These are phyloP conservation scores for Komagataella populi DNA, from an alignment of 805 yeast species.

Conservation along the genomic window DNA sequence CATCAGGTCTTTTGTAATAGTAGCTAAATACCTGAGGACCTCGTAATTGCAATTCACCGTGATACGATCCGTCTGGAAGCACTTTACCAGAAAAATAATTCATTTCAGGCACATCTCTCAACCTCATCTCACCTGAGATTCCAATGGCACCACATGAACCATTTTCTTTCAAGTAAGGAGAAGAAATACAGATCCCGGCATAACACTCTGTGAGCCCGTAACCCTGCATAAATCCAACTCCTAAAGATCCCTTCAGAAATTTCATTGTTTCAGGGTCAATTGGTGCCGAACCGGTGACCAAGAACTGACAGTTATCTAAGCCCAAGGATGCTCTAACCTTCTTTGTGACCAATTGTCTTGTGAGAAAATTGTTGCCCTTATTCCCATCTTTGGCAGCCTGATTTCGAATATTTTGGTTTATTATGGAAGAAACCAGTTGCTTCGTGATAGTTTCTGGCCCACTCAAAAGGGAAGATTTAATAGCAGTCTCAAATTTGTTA, in stretches of 20 bases:
- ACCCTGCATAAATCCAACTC: conserved; percentile 47
- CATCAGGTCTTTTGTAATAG: conserved; percentile 43
- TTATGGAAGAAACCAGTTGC: conserved; percentile 1
- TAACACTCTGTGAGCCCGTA: conserved; percentile 64
- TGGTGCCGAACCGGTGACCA: conserved; percentile 58
- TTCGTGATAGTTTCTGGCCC: background rate
- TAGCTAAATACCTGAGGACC: conserved; percentile 50
- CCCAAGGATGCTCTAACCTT: conserved; percentile 33
- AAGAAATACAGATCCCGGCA: conserved; percentile 40
- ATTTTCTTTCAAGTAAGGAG: conserved; percentile 24
- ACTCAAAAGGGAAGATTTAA: conserved; percentile 30
- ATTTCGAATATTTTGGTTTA: conserved; percentile 3
- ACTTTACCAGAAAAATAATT: conserved; percentile 28
- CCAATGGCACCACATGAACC: conserved; percentile 56
- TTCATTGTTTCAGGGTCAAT: conserved; percentile 45
- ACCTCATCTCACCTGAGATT: conserved; percentile 38
- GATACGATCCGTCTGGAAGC: conserved; percentile 16
- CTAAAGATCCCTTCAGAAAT: conserved; percentile 50
- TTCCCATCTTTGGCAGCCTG: conserved; percentile 6
- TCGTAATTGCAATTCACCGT: conserved; percentile 50
- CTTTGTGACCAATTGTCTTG: conserved; percentile 23
- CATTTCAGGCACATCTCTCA: conserved; percentile 55
- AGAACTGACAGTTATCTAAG: conserved; percentile 24
- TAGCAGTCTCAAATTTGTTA: conserved; percentile 46
- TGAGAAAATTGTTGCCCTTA: conserved; percentile 7